phyloP scores from a whole-genome alignment of 345 rosid species.

The Salix purpurea region DNA sequence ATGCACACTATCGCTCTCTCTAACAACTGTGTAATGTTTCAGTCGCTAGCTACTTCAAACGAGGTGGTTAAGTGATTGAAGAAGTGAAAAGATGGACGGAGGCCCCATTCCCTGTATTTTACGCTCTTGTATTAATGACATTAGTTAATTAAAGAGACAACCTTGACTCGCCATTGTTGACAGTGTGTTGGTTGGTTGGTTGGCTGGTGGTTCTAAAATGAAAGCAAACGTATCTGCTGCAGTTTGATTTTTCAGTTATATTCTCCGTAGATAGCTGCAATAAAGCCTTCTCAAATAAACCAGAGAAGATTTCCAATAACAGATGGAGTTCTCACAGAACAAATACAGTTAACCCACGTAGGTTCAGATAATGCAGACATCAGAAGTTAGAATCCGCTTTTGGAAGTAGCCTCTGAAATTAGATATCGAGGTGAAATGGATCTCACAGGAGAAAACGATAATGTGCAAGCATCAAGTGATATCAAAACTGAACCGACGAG shows the following conservation, averaged over 20 bases:
- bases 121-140: conserved; percentile 14
- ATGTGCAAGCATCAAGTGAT: too few relatives aligned
- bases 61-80: not conserved
- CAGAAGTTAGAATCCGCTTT: too few relatives aligned
- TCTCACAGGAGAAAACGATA: too few relatives aligned
- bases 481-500: too few relatives aligned
- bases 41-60: not conserved
- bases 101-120: conserved; percentile 1
- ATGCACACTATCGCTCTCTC: not conserved
- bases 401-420: too few relatives aligned
- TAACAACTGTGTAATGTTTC: too few relatives aligned
- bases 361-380: too few relatives aligned
- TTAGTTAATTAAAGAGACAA: conserved; percentile 17
- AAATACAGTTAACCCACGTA: too few relatives aligned
- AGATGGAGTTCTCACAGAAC: too few relatives aligned
- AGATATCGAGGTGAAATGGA: too few relatives aligned
- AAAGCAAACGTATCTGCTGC: not conserved
- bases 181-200: not conserved
- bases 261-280: not conserved
- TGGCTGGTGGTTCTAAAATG: not conserved
- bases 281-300: not conserved
- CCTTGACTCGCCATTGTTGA: not conserved
- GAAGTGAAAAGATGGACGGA: not conserved
- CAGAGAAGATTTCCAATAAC: too few relatives aligned
- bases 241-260: not conserved